Evolutionary conservation across 2,329 filamentous ascomycete species (phyloP), one percentile per base, ranked within the genome.

Genomic region (Periglandula ipomoeae): DNA sequence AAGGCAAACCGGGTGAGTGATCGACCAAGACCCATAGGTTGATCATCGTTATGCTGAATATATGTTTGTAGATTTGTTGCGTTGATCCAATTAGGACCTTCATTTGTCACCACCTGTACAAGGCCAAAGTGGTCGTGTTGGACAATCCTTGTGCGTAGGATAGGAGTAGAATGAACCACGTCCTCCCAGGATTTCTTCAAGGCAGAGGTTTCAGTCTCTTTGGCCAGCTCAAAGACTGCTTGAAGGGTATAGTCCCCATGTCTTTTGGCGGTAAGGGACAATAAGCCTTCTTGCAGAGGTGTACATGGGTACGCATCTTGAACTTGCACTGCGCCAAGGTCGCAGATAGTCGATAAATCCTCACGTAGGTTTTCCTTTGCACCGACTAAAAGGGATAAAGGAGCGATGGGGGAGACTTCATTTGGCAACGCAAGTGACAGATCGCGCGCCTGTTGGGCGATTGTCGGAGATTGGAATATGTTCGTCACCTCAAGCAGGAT

Each of bases 81-180:
- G 2, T 38, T 13, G 1, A 40, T 22, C 60, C 65, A 65, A 17
- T 27, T 8, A 17, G 70, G 63, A 10, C 55, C 56, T 24, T 66
- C 61, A 20, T 63, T 62, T 24, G 73, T 52, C 5, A 75, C 68
- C 0, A 71, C 66, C 51, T 75, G 72, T 43, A 71, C 58, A 1
- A 74, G 59, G 7, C 72, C 70, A 5, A 61, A 54, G 1, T 59
- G 58, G 1, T 64, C 58, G 3, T 69, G 60, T 19, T 74, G 70
- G 0, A 74, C 63, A 41, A 76, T 70, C 37, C 71, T 65, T 0
- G 72, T 72, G 3, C 73, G 65, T 10, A 75, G 59, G 32, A 74
- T 71, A 2, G 53, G 43, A 3, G 39, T 43, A 7, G 34, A 5
- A 1, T 34, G 26, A 8, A 50, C 44, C 0, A 51, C 44, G 2